Percentiles rank a stretch among this genome's conserved stretches.
Conservation (phyloP, 2,329 filamentous ascomycete species). For the Penicillium concentricum region DNA sequence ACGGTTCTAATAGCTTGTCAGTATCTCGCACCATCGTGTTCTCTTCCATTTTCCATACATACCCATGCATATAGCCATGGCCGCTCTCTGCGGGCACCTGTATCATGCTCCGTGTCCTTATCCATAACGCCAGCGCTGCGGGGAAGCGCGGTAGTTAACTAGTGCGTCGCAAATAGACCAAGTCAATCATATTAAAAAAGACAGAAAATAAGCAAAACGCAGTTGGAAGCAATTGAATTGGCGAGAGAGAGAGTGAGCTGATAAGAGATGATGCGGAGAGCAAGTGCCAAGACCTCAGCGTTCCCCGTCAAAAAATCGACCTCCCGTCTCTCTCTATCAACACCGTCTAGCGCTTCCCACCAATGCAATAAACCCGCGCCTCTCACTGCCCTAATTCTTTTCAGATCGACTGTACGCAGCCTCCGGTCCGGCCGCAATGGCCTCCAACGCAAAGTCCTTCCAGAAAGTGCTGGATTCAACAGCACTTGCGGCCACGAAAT, state of each 20-base stretch:
- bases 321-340: constrained; percentile 20
- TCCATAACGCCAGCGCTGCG: constrained; percentile 8
- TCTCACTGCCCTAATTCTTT: not conserved
- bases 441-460: constrained; percentile 31
- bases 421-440: constrained; percentile 35
- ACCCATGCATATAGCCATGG: constrained; percentile 56
- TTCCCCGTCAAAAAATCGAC: constrained; percentile 38
- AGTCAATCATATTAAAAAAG: constrained; percentile 19
- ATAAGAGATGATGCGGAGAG: constrained; percentile 30
- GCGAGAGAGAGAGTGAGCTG: constrained; percentile 7
- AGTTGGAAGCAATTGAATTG: constrained; percentile 10
- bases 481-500: constrained; percentile 39
- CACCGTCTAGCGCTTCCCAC: constrained; percentile 11
- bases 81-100: constrained; percentile 42
- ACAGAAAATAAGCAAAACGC: not conserved
- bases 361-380: constrained; percentile 22
- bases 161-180: not conserved
- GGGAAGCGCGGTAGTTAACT: constrained; percentile 1
- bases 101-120: constrained; percentile 23
- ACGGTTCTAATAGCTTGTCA: constrained; percentile 62
- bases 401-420: constrained; percentile 15
- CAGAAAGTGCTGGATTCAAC: constrained; percentile 42
- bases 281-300: constrained; percentile 26
- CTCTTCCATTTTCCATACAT: constrained; percentile 33
- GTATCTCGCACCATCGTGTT: not conserved